phyloP scores from a whole-genome alignment of 1,284 basidiomycete genomes.

The Ganoderma meredithae region DNA sequence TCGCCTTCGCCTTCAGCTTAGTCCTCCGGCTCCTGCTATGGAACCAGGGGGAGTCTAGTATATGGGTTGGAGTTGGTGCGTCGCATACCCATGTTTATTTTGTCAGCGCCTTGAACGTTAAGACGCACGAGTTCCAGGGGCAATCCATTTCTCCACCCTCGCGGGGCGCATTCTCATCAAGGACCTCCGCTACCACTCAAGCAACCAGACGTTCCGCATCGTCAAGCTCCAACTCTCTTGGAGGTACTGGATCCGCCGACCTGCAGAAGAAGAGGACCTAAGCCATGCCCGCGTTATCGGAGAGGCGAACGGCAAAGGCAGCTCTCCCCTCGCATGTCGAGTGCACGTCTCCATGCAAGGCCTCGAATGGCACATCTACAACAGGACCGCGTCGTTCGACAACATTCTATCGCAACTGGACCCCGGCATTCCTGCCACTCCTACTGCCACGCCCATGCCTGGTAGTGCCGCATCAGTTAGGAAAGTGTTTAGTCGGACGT shows the following conservation, averaged over 20 bases:
- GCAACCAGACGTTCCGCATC: slow-evolving; percentile 86
- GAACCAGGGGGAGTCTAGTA: slow-evolving; percentile 72
- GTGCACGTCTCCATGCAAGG: slow-evolving; percentile 83
- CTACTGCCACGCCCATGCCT: slow-evolving; percentile 29
- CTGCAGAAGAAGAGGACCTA: slow-evolving; percentile 70
- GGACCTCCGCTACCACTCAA: slow-evolving; percentile 87
- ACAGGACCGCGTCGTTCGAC: slow-evolving; percentile 88
- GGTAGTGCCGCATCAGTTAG: slow-evolving; percentile 38
- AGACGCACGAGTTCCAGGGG: slow-evolving; percentile 54
- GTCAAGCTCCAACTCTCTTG: slow-evolving; percentile 88
- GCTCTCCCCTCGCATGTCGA: slow-evolving; percentile 68
- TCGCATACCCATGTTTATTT: background rate
- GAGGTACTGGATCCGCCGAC: slow-evolving; percentile 90
- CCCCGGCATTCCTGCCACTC: slow-evolving; percentile 40
- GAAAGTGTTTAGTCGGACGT: slow-evolving; percentile 43
- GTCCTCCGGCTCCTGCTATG: slow-evolving; percentile 72
- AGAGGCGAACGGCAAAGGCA: slow-evolving; percentile 48
- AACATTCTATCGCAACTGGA: slow-evolving; percentile 82
- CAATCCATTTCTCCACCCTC: slow-evolving; percentile 90
- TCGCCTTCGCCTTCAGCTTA: slow-evolving; percentile 71
- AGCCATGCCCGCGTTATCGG: slow-evolving; percentile 60
- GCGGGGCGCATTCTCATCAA: slow-evolving; percentile 87
- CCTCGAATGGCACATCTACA: slow-evolving; percentile 91
- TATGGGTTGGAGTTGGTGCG: slow-evolving; percentile 82
- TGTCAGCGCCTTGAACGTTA: background rate